phyloP scores from a whole-genome alignment of 257 asterid genomes.

The Salvia splendens region DNA sequence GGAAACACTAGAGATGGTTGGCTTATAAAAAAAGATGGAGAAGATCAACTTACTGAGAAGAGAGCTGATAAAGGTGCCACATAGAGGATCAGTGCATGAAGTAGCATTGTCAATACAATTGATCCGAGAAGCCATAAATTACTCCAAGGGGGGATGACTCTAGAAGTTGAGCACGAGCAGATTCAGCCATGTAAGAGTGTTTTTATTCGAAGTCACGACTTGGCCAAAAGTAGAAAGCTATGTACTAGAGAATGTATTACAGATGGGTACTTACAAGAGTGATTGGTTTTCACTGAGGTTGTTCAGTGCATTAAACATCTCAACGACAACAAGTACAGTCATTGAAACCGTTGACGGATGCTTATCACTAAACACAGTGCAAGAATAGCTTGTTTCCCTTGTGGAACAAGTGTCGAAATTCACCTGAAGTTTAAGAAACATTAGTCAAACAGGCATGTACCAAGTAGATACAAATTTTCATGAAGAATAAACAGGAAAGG shows the following conservation, averaged over 20 bases:
- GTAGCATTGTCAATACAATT: conserved; percentile 83
- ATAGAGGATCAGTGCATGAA: conserved; percentile 78
- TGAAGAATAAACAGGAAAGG: neutral
- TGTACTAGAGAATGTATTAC: neutral
- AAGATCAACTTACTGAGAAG: conserved; percentile 72
- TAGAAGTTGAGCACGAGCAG: conserved; percentile 33
- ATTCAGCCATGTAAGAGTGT: conserved; percentile 29
- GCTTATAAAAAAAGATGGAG: conserved; percentile 24
- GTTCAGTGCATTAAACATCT: conserved; percentile 98
- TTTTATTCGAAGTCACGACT: conserved; percentile 12
- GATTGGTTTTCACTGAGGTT: conserved; percentile 99
- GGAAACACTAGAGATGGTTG: neutral
- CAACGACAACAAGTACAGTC: conserved; percentile 98
- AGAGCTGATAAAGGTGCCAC: conserved; percentile 86
- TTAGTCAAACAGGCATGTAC: conserved; percentile 26
- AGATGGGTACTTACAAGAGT: conserved; percentile 64
- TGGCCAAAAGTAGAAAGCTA: conserved; percentile 17
- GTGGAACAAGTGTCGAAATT: conserved; percentile 92
- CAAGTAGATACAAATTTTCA: neutral
- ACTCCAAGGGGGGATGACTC: conserved; percentile 97
- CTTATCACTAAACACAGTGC: conserved; percentile 78
- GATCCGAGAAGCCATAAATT: conserved; percentile 97
- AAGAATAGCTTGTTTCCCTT: conserved; percentile 76
- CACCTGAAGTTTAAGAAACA: conserved; percentile 56
- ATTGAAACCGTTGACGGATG: conserved; percentile 96